Conservation (phyloP, 768 basidiomycete genomes). For the Kwoniella bestiolae region DNA sequence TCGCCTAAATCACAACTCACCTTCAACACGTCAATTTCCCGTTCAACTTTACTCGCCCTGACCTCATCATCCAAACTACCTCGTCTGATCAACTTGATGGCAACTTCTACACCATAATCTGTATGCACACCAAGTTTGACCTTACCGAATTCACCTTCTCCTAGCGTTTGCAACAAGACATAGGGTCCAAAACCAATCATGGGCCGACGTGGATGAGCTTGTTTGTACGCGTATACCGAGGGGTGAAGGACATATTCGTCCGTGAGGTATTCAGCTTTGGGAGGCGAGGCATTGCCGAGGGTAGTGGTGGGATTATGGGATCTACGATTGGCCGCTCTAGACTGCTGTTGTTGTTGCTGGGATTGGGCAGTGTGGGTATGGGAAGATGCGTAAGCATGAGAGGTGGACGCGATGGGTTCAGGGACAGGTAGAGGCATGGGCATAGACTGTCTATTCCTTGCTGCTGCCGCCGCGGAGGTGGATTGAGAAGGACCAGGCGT, state of each 20-base stretch:
- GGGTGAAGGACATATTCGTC: constrained; percentile 57
- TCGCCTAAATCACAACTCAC: constrained; percentile 61
- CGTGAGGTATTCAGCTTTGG: constrained; percentile 45
- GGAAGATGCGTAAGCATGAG: constrained; percentile 35
- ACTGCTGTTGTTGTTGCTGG: constrained; percentile 4
- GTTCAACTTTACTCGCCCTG: constrained; percentile 90
- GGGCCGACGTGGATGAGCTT: constrained; percentile 55
- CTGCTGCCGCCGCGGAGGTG: constrained; percentile 26
- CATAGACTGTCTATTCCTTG: constrained; percentile 32
- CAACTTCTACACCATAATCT: constrained; percentile 96
- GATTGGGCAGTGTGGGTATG: constrained; percentile 28
- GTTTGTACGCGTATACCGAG: constrained; percentile 55
- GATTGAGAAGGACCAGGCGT: constrained; percentile 30
- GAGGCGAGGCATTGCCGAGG: constrained; percentile 36
- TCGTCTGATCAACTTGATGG: constrained; percentile 92
- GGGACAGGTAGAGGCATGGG: constrained; percentile 34
- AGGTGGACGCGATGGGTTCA: constrained; percentile 38
- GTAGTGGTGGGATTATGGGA: constrained; percentile 53
- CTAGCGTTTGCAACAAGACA: constrained; percentile 89
- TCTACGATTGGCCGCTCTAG: constrained; percentile 38
- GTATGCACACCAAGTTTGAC: constrained; percentile 95
- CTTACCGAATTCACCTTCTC: constrained; percentile 98
- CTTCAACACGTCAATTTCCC: constrained; percentile 95
- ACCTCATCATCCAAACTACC: constrained; percentile 82
- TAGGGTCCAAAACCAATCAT: constrained; percentile 81